Conservation (phyloP, 805 yeast genomes). For the Wickerhamiella hasegawae region DNA sequence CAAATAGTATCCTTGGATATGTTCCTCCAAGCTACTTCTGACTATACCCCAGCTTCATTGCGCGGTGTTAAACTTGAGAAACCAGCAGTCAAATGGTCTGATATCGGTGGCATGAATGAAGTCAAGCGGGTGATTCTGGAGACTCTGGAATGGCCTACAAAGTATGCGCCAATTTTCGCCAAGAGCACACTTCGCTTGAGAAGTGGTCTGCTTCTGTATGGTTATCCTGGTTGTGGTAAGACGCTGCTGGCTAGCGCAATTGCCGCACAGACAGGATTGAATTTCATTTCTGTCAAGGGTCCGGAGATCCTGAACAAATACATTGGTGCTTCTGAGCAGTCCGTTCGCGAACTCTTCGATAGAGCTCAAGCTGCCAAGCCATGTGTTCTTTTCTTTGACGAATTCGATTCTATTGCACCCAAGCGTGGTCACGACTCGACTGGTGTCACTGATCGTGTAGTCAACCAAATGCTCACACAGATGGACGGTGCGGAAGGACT, state of each 20-base stretch:
- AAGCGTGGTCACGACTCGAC: conserved; percentile 96
- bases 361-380: conserved; percentile 92
- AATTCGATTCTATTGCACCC: conserved; percentile 93
- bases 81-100: conserved; percentile 61
- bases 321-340: conserved; percentile 94
- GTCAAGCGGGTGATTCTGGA: conserved; percentile 67
- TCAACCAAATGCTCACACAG: conserved; percentile 89
- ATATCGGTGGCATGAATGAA: conserved; percentile 72
- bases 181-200: conserved; percentile 74
- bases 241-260: conserved; percentile 86
- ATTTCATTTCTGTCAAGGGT: conserved; percentile 85
- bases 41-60: conserved; percentile 63
- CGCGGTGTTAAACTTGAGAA: conserved; percentile 79
- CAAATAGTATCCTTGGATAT: conserved; percentile 10
- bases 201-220: conserved; percentile 81
- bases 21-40: conserved; percentile 43
- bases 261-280: conserved; percentile 84
- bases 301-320: conserved; percentile 91
- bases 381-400: conserved; percentile 84
- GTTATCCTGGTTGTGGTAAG: conserved; percentile 97
- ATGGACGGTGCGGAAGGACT: conserved; percentile 99
- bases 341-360: conserved; percentile 83
- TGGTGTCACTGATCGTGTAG: conserved; percentile 95
- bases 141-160: conserved; percentile 94
- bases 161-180: conserved; percentile 86